These are phyloP conservation scores for Leptomonas seymouri DNA, from an alignment of 208 protist genomes.

Conservation along the genomic window DNA sequence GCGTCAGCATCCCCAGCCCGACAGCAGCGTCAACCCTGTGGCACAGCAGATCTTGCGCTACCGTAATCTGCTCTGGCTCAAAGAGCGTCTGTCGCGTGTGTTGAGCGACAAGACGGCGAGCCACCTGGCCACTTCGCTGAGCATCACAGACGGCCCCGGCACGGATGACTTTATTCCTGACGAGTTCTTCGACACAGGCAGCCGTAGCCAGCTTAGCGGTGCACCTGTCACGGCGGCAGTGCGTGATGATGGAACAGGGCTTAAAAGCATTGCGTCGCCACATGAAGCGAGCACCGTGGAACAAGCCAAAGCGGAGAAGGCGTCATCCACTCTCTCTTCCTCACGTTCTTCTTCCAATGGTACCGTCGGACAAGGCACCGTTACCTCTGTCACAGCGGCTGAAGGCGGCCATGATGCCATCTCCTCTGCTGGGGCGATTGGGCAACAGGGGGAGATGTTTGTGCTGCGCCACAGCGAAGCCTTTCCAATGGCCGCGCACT, in stretches of 20 bases:
- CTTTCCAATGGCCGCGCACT: slow-evolving; percentile 51
- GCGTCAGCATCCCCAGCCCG: not conserved
- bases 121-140: slow-evolving; percentile 36
- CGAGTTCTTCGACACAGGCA: slow-evolving; percentile 33
- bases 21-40: slow-evolving; percentile 21
- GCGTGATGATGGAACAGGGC: not conserved
- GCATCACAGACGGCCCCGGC: slow-evolving; percentile 40
- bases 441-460: slow-evolving; percentile 62
- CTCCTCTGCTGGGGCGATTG: slow-evolving; percentile 61
- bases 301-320: not conserved
- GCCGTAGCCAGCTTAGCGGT: not conserved
- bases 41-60: slow-evolving; percentile 43
- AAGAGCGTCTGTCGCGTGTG: slow-evolving; percentile 43
- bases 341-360: not conserved
- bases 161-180: slow-evolving; percentile 65
- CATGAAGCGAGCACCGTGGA: not conserved
- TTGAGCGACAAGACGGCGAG: slow-evolving; percentile 38
- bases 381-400: slow-evolving; percentile 5
- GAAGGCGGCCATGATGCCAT: slow-evolving; percentile 32
- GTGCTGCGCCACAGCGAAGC: slow-evolving; percentile 42
- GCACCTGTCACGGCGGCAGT: not conserved
- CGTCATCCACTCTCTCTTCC: not conserved
- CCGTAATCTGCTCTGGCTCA: slow-evolving; percentile 70
- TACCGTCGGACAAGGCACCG: not conserved
- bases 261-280: not conserved